Conservation (phyloP, 495 filamentous ascomycete genomes). For the Penicillium maclennaniae region DNA sequence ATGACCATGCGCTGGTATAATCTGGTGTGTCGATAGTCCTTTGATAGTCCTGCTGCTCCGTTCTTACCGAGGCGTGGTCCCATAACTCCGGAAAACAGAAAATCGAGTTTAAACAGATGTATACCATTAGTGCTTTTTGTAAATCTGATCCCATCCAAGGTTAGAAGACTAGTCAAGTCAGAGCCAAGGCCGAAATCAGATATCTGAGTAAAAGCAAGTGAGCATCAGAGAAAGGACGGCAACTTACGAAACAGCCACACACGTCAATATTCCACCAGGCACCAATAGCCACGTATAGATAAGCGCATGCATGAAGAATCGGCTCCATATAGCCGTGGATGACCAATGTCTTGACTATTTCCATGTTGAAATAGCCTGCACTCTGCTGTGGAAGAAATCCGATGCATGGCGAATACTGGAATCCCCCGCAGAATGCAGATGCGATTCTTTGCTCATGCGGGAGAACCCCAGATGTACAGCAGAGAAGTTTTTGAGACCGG, state of each 20-base stretch:
- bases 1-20: constrained; percentile 13
- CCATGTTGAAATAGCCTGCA: constrained; percentile 16
- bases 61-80: constrained; percentile 9
- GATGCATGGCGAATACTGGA: background rate
- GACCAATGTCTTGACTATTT: constrained; percentile 21
- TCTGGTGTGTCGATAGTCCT: constrained; percentile 19
- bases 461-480: constrained; percentile 1
- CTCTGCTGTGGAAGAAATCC: background rate
- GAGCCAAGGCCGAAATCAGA: background rate
- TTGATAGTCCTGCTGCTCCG: constrained; percentile 17
- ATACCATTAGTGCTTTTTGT: constrained; percentile 9
- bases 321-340: constrained; percentile 22
- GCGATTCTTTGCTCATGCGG: constrained; percentile 12
- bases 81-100: constrained; percentile 17
- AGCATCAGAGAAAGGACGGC: background rate
- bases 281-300: constrained; percentile 6
- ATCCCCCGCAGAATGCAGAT: constrained; percentile 10
- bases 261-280: constrained; percentile 3
- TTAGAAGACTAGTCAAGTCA: background rate
- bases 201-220: background rate
- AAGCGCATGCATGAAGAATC: constrained; percentile 14
- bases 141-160: constrained; percentile 17
- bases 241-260: constrained; percentile 6
- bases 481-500: background rate
- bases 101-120: constrained; percentile 16